Conservation (phyloP, 805 yeast genomes). For the Yamadazyma nakazawae region DNA sequence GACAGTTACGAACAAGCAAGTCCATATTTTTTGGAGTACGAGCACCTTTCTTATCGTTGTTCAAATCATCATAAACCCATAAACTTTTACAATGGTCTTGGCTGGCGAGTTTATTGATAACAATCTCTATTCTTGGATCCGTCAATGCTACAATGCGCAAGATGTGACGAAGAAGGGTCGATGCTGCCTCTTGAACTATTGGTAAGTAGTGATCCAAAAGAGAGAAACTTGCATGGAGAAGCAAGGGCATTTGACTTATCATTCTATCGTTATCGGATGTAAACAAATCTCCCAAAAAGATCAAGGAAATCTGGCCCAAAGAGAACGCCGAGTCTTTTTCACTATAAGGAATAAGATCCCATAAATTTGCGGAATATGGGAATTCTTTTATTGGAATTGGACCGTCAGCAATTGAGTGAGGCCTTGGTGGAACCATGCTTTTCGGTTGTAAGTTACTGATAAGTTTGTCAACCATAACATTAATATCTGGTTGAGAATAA, state of each 20-base stretch:
- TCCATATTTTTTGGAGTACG: slow-evolving; percentile 88
- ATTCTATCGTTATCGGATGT: slow-evolving; percentile 64
- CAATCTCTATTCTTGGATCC: slow-evolving; percentile 51
- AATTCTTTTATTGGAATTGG: slow-evolving; percentile 22
- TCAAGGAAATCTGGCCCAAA: slow-evolving; percentile 79
- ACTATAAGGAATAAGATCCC: slow-evolving; percentile 49
- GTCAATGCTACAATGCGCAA: slow-evolving; percentile 61
- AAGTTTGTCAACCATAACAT: slow-evolving; percentile 55
- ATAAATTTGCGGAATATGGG: slow-evolving; percentile 77
- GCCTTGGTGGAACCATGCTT: slow-evolving; percentile 77
- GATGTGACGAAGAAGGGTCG: slow-evolving; percentile 67
- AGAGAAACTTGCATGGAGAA: slow-evolving; percentile 77
- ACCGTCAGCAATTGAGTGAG: slow-evolving; percentile 9
- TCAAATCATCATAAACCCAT: slow-evolving; percentile 88
- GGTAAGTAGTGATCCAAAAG: slow-evolving; percentile 84
- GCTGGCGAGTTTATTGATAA: slow-evolving; percentile 55
- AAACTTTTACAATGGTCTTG: slow-evolving; percentile 44
- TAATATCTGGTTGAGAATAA: slow-evolving; percentile 44
- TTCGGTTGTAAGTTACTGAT: slow-evolving; percentile 75
- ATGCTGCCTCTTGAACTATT: slow-evolving; percentile 81
- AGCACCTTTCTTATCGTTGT: slow-evolving; percentile 70
- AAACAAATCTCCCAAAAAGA: slow-evolving; percentile 78
- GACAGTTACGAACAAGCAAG: slow-evolving; percentile 56
- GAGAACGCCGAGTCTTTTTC: slow-evolving; percentile 78
- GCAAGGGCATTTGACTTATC: slow-evolving; percentile 58